A percentile compares a stretch with the other conserved stretches of the same genome.
Conservation (phyloP, 2,329 filamentous ascomycete genomes). For the Stachybotrys elegans region DNA sequence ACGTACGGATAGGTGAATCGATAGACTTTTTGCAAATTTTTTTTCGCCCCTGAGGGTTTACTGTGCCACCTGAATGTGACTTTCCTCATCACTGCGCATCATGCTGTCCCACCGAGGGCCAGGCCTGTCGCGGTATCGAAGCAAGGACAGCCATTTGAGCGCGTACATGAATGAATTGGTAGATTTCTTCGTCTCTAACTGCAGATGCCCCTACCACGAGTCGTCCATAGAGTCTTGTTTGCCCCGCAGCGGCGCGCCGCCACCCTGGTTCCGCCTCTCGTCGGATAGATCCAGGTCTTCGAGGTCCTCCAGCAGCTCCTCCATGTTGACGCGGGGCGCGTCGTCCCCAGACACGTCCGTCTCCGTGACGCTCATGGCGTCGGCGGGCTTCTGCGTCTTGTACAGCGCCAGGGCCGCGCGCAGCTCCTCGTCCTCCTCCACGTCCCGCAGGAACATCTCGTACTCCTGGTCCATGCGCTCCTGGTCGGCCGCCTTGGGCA, state of each 20-base stretch:
- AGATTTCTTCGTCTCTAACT: no score
- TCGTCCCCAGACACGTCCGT: conserved; percentile 55
- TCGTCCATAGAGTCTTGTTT: conserved; percentile 19
- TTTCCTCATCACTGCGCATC: no score
- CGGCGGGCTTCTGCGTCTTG: conserved; percentile 59
- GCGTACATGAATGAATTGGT: no score
- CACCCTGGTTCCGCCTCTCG: background rate
- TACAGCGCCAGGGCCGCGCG: conserved; percentile 81
- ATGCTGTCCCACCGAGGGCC: no score
- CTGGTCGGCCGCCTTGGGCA: conserved; percentile 82
- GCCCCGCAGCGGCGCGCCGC: conserved; percentile 7
- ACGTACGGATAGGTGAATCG: no score
- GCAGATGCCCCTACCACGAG: conserved; percentile 45
- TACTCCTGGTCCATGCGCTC: conserved; percentile 89
- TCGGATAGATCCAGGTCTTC: conserved; percentile 58
- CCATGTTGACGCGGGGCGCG: conserved; percentile 67
- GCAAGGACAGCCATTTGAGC: no score
- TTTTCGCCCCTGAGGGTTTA: no score
- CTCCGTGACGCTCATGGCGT: conserved; percentile 64
- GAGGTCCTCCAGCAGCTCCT: conserved; percentile 86
- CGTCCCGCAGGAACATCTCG: conserved; percentile 93
- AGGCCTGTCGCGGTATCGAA: no score
- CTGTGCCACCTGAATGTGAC: no score
- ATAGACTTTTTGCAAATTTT: no score
- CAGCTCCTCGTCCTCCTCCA: conserved; percentile 91